Evolutionary conservation across 140 eudicot species (phyloP).

Genomic region (Ambrosia hybrid): DNA sequence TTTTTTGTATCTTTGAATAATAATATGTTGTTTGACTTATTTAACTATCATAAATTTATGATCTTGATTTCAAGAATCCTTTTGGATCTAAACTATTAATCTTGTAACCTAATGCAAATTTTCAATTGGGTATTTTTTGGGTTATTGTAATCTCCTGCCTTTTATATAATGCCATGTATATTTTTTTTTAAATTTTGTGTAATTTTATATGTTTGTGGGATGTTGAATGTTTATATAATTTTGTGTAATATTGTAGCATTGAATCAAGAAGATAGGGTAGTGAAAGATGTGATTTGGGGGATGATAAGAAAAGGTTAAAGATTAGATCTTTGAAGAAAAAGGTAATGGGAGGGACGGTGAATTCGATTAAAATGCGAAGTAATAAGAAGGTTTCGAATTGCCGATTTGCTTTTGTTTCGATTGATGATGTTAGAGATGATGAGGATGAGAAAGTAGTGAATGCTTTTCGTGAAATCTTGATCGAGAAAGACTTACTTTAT

Average conservation of each 20-base stretch:
- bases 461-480: too few relatives aligned
- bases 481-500: too few relatives aligned
- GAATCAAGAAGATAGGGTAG: constrained; percentile 48
- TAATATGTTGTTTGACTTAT: constrained; percentile 20
- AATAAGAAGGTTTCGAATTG: too few relatives aligned
- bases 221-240: not conserved
- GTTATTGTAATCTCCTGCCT: constrained; percentile 13
- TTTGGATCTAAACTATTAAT: constrained; percentile 18
- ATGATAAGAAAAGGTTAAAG: constrained; percentile 60
- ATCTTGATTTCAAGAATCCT: constrained; percentile 11
- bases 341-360: constrained; percentile 48
- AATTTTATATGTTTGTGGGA: not conserved
- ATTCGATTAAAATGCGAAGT: too few relatives aligned
- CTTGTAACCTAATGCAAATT: constrained; percentile 25
- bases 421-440: too few relatives aligned
- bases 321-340: constrained; percentile 71
- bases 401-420: too few relatives aligned
- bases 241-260: constrained; percentile 20
- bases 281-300: constrained; percentile 58
- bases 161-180: constrained; percentile 62
- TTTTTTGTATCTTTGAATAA: too few relatives aligned
- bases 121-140: constrained; percentile 19
- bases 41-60: constrained; percentile 5
- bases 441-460: too few relatives aligned
- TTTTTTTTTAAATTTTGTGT: not conserved